Conservation (phyloP, 2,329 filamentous ascomycete species). For the Alternaria atra region DNA sequence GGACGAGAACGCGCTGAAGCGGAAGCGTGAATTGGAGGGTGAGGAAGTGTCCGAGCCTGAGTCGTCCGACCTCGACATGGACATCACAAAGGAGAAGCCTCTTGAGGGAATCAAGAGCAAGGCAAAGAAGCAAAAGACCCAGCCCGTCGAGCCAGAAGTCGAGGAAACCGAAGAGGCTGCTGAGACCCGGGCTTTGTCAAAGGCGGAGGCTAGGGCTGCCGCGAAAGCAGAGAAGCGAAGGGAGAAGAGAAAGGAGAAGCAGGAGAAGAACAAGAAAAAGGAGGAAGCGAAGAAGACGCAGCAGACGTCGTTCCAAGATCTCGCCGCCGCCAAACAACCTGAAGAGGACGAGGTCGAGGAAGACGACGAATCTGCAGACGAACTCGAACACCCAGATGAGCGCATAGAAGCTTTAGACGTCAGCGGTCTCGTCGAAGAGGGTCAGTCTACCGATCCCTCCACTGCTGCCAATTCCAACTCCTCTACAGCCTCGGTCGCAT, state of each 20-base stretch:
- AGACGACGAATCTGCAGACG: constrained; percentile 31
- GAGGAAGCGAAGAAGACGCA: constrained; percentile 41
- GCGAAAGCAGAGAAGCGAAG: constrained; percentile 57
- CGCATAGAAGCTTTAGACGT: constrained; percentile 48
- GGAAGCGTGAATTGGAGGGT: constrained; percentile 74
- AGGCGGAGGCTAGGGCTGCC: constrained; percentile 52
- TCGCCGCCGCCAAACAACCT: constrained; percentile 31
- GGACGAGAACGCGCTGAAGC: constrained; percentile 82
- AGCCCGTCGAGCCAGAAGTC: constrained; percentile 29
- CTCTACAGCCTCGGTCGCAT: constrained; percentile 54
- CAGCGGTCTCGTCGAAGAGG: constrained; percentile 49
- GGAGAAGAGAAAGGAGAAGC: constrained; percentile 58
- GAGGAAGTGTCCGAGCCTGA: constrained; percentile 48
- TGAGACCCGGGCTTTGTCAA: constrained; percentile 51
- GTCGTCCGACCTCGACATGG: constrained; percentile 47
- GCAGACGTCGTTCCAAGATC: constrained; percentile 42
- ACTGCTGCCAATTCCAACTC: constrained; percentile 46
- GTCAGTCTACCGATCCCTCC: constrained; percentile 45
- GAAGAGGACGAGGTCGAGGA: constrained; percentile 37
- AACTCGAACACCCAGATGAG: constrained; percentile 40
- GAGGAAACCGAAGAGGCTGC: constrained; percentile 50
- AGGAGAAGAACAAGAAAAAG: constrained; percentile 51
- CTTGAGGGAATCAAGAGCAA: constrained; percentile 50
- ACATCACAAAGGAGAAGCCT: constrained; percentile 50
- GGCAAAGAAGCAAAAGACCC: constrained; percentile 56